Evolutionary conservation across 352 stramenopile genomes (phyloP).

Genomic region (Globisporangium okanoganense): DNA sequence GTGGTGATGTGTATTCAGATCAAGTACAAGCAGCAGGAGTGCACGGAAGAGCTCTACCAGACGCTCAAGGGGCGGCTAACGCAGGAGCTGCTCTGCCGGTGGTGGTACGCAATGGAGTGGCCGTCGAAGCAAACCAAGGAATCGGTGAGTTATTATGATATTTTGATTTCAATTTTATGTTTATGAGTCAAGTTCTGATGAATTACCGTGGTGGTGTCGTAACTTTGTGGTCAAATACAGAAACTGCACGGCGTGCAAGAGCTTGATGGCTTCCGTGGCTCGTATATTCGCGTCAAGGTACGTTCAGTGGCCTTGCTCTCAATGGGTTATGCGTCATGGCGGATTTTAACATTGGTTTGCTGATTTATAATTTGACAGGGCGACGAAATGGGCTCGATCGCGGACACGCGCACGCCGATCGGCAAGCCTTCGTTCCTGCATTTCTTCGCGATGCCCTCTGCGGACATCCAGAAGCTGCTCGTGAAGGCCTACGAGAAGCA

Average conservation of each 20-base stretch:
- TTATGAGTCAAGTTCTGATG: neutral
- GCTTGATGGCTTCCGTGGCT: constrained; percentile 73
- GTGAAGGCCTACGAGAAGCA: constrained; percentile 82
- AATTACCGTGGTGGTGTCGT: neutral
- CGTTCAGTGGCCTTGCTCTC: constrained; percentile 4
- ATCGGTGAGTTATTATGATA: constrained; percentile 15
- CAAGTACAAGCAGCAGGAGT: constrained; percentile 84
- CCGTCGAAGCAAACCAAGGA: constrained; percentile 39
- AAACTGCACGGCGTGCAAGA: constrained; percentile 74
- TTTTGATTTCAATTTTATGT: neutral
- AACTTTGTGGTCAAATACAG: constrained; percentile 16
- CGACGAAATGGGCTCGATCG: constrained; percentile 81
- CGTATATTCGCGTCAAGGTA: constrained; percentile 80
- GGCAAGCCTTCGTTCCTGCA: constrained; percentile 83
- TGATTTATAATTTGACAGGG: constrained; percentile 28
- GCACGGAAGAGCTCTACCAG: constrained; percentile 76
- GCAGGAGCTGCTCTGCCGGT: constrained; percentile 80
- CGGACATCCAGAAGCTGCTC: constrained; percentile 67
- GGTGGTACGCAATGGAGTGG: constrained; percentile 86
- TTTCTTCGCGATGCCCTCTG: constrained; percentile 75
- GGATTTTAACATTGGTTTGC: neutral
- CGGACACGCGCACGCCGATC: constrained; percentile 60
- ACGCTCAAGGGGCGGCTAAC: constrained; percentile 71
- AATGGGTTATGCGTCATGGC: neutral
- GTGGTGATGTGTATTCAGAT: constrained; percentile 27